Conservation (phyloP, 352 stramenopile genomes). For the Pythium periplocum region DNA sequence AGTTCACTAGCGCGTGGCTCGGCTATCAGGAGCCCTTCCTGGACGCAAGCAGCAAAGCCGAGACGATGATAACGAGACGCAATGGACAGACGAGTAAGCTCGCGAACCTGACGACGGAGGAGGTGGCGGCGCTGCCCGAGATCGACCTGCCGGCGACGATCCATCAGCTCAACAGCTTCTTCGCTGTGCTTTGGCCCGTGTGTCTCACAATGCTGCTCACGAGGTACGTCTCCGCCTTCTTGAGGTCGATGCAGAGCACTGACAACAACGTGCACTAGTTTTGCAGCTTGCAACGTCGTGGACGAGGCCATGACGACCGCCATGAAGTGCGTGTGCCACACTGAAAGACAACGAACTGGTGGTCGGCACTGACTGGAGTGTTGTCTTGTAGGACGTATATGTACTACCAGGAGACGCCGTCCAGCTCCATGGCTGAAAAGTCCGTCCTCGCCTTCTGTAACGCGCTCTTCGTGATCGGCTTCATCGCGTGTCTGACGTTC, state of each 20-base stretch:
- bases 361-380: too few relatives aligned
- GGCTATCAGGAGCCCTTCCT: slow-evolving; percentile 40
- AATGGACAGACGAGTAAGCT: neutral
- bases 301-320: slow-evolving; percentile 39
- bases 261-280: slow-evolving; percentile 17
- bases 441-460: slow-evolving; percentile 65
- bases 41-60: neutral
- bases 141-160: slow-evolving; percentile 33
- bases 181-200: slow-evolving; percentile 70
- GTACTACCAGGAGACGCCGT: slow-evolving; percentile 63
- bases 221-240: slow-evolving; percentile 18
- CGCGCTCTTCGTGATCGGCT: slow-evolving; percentile 69
- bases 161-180: slow-evolving; percentile 71
- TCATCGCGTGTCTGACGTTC: slow-evolving; percentile 78
- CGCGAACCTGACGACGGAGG: slow-evolving; percentile 9
- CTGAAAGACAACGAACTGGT: too few relatives aligned
- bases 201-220: slow-evolving; percentile 64
- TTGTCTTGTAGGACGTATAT: slow-evolving; percentile 49
- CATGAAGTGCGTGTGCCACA: slow-evolving; percentile 41
- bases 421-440: slow-evolving; percentile 32
- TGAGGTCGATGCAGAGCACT: too few relatives aligned
- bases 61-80: too few relatives aligned
- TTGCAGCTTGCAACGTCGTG: slow-evolving; percentile 39
- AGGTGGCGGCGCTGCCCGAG: slow-evolving; percentile 1
- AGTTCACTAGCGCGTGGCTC: neutral